A percentile compares a stretch with the other conserved stretches of the same genome.
phyloP scores from a whole-genome alignment of 1,284 basidiomycete species.

The Melampsora larici-populina region DNA sequence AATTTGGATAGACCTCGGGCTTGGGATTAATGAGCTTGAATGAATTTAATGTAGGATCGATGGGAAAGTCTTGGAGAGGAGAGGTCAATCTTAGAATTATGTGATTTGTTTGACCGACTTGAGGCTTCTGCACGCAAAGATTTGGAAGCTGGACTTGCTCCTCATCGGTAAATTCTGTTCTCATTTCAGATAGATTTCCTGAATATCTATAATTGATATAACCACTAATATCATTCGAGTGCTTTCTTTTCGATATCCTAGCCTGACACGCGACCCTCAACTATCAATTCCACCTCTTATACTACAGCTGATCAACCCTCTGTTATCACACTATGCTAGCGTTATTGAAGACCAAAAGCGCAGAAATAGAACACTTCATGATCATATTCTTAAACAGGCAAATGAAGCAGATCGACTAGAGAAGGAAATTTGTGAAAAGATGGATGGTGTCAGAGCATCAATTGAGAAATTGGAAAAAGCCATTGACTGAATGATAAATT shows the following conservation, averaged over 20 bases:
- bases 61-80: constrained; percentile 19
- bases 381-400: constrained; percentile 23
- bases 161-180: background rate
- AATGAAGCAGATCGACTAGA: constrained; percentile 29
- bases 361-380: constrained; percentile 12
- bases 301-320: constrained; percentile 1
- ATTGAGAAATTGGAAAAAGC: background rate
- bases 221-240: too few species aligned
- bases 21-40: background rate
- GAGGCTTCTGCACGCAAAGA: constrained; percentile 18
- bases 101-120: constrained; percentile 31
- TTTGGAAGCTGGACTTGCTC: constrained; percentile 14
- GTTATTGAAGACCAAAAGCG: background rate
- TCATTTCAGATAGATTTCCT: background rate
- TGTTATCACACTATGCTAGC: background rate
- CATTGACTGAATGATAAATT: background rate
- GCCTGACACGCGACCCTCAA: constrained; percentile 33
- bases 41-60: constrained; percentile 11
- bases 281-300: constrained; percentile 36
- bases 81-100: constrained; percentile 20
- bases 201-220: background rate
- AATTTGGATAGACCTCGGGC: background rate
- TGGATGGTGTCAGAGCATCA: background rate
- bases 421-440: background rate
- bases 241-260: background rate